Evolutionary conservation across 345 rosid species (phyloP).

Genomic region (Acer yangbiense): DNA sequence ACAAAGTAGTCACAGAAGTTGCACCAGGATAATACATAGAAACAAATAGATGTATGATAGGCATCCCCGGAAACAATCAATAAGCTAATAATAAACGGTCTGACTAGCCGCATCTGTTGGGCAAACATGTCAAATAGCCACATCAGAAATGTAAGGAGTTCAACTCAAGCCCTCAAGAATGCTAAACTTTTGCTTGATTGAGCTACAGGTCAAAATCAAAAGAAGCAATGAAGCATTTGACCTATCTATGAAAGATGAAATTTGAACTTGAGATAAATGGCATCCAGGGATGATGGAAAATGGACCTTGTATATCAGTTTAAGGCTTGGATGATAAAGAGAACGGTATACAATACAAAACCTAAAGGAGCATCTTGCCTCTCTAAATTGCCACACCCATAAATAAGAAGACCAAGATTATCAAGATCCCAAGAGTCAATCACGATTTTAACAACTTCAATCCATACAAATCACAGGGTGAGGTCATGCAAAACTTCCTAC

Average conservation of each 20-base stretch:
- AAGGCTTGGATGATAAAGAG: background rate
- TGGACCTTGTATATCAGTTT: background rate
- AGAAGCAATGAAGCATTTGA: background rate
- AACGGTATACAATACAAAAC: background rate
- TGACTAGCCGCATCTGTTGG: background rate
- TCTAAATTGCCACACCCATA: background rate
- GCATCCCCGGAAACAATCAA: conserved; percentile 2
- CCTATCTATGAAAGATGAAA: background rate
- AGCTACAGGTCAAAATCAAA: background rate
- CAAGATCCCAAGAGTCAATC: background rate
- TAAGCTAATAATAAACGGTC: background rate
- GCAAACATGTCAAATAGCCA: conserved; percentile 16
- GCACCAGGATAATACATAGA: background rate
- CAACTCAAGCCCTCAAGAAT: background rate
- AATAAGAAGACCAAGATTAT: background rate
- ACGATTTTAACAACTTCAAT: background rate
- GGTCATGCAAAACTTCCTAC: background rate
- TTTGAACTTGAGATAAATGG: background rate
- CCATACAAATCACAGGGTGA: background rate
- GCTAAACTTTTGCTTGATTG: background rate
- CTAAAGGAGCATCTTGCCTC: background rate
- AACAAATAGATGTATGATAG: background rate
- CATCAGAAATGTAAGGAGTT: background rate
- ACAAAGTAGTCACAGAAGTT: background rate
- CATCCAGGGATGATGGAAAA: background rate